Conservation (phyloP, 2,329 filamentous ascomycete genomes). For the Aspergillus alliaceus region DNA sequence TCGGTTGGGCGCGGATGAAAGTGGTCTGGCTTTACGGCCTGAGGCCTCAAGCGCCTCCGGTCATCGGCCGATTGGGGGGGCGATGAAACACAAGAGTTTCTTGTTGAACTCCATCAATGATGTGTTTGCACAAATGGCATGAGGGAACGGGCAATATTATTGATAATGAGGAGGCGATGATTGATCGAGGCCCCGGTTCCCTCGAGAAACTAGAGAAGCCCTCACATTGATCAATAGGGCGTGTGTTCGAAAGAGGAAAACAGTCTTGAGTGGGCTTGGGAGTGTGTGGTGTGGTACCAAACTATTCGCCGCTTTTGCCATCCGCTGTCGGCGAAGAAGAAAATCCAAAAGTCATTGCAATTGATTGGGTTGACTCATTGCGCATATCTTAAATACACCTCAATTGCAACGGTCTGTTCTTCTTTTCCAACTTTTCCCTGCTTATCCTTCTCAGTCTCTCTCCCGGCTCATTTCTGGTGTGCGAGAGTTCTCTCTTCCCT, state of each 20-base stretch:
- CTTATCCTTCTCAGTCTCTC: not conserved
- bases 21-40: not conserved
- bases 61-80: conserved; percentile 12
- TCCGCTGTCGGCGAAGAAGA: conserved; percentile 18
- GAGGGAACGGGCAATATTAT: conserved; percentile 9
- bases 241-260: not conserved
- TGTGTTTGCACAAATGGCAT: not conserved
- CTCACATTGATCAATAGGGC: not conserved
- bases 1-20: conserved; percentile 12
- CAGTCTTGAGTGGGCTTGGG: too few species aligned
- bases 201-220: too few species aligned
- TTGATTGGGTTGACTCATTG: conserved; percentile 12
- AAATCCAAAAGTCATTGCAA: not conserved
- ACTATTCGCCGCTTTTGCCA: conserved; percentile 4
- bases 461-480: not conserved
- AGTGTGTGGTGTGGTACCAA: not conserved
- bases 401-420: conserved; percentile 7
- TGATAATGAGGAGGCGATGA: conserved; percentile 8
- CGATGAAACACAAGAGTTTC: not conserved
- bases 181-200: conserved; percentile 4
- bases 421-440: not conserved
- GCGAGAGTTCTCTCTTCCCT: too few species aligned
- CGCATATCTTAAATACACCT: not conserved
- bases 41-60: conserved; percentile 8
- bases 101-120: not conserved